These are phyloP conservation scores for Geotrichum fermentans DNA, from an alignment of 1,139 yeast genomes.

Conservation along the genomic window DNA sequence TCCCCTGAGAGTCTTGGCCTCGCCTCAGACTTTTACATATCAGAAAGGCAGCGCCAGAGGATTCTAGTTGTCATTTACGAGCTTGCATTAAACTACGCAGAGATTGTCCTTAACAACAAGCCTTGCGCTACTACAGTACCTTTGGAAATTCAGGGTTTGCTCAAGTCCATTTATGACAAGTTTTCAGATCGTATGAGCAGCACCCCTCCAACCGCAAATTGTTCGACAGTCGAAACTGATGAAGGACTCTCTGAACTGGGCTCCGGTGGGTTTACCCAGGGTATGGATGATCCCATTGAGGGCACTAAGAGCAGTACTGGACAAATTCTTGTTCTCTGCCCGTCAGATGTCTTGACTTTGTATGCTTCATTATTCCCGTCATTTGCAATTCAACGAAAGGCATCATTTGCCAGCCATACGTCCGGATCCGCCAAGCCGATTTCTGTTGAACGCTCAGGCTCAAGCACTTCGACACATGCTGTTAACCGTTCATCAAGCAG, in stretches of 20 bases:
- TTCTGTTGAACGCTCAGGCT: constrained; percentile 14
- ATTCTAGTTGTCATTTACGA: constrained; percentile 27
- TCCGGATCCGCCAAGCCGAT: constrained; percentile 16
- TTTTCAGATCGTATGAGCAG: constrained; percentile 1
- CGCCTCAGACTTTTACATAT: constrained; percentile 26
- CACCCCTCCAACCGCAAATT: constrained; percentile 3
- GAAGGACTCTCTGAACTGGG: too few species aligned
- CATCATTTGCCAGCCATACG: constrained; percentile 6
- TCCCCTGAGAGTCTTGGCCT: constrained; percentile 31
- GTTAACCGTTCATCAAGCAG: constrained; percentile 19
- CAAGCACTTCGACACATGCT: constrained; percentile 3
- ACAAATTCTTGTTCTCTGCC: constrained; percentile 33
- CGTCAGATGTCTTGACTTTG: constrained; percentile 33
- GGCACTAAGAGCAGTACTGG: constrained; percentile 22
- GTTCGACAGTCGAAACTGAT: too few species aligned
- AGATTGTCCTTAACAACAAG: constrained; percentile 10
- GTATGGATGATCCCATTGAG: constrained; percentile 2
- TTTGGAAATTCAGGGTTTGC: constrained; percentile 6
- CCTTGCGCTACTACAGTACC: constrained; percentile 4
- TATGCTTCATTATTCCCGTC: constrained; percentile 33
- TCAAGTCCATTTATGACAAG: constrained; percentile 9
- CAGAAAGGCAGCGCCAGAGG: constrained; percentile 29
- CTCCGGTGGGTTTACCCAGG: background rate
- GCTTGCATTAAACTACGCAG: constrained; percentile 12
- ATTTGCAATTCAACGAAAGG: constrained; percentile 20